Evolutionary conservation across 2,329 filamentous ascomycete species (phyloP), one percentile per base, ranked within the genome.

Genomic region (Pestalotiopsis sp.): DNA sequence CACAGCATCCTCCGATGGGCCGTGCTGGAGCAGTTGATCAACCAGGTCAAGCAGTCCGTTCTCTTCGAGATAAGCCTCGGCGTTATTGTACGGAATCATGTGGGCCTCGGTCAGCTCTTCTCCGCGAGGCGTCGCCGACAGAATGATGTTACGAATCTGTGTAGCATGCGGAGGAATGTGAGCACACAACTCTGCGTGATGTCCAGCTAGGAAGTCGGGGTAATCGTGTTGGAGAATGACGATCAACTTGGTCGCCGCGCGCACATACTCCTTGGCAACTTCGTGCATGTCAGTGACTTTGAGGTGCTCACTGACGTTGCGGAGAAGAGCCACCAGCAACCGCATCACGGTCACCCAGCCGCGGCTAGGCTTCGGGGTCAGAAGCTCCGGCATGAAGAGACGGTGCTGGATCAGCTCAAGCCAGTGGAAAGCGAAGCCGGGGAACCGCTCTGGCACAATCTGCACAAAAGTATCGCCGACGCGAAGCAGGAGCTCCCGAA

Each of bases 141-240:
- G 86, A 66, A 99, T 90, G 67, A 97, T 86, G 76, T 98, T 98
- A 72, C 95, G 90, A 65, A 98, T 85, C 79, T 98, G 96, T 17
- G 91, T 91, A 80, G 93, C 96, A 76, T 96, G 92, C 64, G 90
- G 88, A 1, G 95, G 93, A 68, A 98, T 92, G 75, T 89, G 90
- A 74, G 92, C 91, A 81, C 92, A 94, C 65, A 99, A 88, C 73
- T 90, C 89, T 73, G 93, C 90, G 77, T 97, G 93, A 78, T 97
- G 94, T 74, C 95, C 93, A 5, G 93, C 92, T 57, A 99, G 83
- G 79, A 97, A 99, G 68, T 98, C 94, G 0, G 95, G 93, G 80
- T 94, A 98, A 79, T 99, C 96, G 77, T 98, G 96, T 73, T 97
- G 93, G 66, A 99, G 84, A 65, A 97, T 88, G 41, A 97, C 84